Evolutionary conservation across 306 rosid species (phyloP), one percentile per base, ranked within the genome.

Genomic region (Ammopiptanthus mongolicus): DNA sequence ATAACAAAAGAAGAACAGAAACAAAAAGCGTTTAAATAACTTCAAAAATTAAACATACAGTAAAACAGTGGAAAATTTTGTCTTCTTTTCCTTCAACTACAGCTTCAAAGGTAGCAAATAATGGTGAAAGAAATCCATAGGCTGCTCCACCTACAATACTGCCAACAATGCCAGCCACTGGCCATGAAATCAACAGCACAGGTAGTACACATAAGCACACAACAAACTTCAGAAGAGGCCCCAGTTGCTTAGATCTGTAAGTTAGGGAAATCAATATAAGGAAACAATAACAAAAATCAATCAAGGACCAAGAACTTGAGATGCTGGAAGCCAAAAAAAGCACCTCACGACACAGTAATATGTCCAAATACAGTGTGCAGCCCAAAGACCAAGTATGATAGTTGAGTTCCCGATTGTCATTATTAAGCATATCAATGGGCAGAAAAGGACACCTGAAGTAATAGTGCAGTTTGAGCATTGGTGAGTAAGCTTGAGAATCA

Each of bases 121-220:
- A 76, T 21, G 99, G 97, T 15, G 93, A 80, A 83, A 90, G 23
- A 73, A 86, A 86, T 55, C 99, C 99, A 84, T 79, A 95, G 13
- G 90, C 89, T 18, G 90, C 93, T 65, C 99, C 99, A 1, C 99
- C 96, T 7, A 90, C 58, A 31, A 89, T 39, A 51, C 99, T 92
- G 67, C 90, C 96, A 69, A 87, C 44, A 64, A 95, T 88, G 42
- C 97, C 97, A 46, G 86, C 78, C 78, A 83, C 86, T 29, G 96
- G 97, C 97, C 99, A 95, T 73, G 37, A 71, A 71, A 90, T 81
- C 91, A 92, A 79, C 69, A 78, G 60, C 75, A n/a, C 23, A 0
- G 97, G 99, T n/a, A 95, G 85, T 18, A 89, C 79, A 65, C 69
- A 75, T 68, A 84, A 63, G 88, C 93, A 89, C 76, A 78, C 73